Evolutionary conservation across 2,329 filamentous ascomycete genomes (phyloP).

Genomic region (Aspergillus candidus): DNA sequence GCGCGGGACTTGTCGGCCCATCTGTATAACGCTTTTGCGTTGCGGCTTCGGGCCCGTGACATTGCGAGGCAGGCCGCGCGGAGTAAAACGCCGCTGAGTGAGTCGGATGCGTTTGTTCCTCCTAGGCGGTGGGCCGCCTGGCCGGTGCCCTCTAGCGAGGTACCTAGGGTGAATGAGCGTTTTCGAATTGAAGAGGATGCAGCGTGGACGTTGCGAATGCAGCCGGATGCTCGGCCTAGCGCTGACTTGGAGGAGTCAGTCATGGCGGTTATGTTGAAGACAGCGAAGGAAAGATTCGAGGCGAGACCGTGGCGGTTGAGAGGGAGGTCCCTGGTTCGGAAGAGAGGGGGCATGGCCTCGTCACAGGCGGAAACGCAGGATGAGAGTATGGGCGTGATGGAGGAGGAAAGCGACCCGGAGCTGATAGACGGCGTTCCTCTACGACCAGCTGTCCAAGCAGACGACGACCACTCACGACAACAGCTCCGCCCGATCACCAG

Average conservation of each 20-base stretch:
- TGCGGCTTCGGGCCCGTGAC: constrained; percentile 49
- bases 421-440: constrained; percentile 8
- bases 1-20: constrained; percentile 67
- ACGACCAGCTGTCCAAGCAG: constrained; percentile 55
- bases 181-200: constrained; percentile 46
- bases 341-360: neutral
- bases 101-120: constrained; percentile 34
- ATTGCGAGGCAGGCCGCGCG: constrained; percentile 7
- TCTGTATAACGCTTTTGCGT: constrained; percentile 68
- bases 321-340: neutral
- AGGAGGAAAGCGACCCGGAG: constrained; percentile 17
- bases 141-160: constrained; percentile 60
- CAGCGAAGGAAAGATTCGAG: constrained; percentile 61
- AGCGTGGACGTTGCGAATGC: constrained; percentile 46
- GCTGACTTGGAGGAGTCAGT: constrained; percentile 64
- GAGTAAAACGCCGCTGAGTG: constrained; percentile 4
- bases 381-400: constrained; percentile 11
- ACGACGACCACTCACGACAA: constrained; percentile 62
- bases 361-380: constrained; percentile 9
- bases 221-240: constrained; percentile 47
- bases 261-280: constrained; percentile 57
- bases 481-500: constrained; percentile 63
- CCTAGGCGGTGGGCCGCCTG: constrained; percentile 72
- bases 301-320: constrained; percentile 31
- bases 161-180: constrained; percentile 55